phyloP scores from a whole-genome alignment of 148 eudicot genomes.

The Chenopodium album region DNA sequence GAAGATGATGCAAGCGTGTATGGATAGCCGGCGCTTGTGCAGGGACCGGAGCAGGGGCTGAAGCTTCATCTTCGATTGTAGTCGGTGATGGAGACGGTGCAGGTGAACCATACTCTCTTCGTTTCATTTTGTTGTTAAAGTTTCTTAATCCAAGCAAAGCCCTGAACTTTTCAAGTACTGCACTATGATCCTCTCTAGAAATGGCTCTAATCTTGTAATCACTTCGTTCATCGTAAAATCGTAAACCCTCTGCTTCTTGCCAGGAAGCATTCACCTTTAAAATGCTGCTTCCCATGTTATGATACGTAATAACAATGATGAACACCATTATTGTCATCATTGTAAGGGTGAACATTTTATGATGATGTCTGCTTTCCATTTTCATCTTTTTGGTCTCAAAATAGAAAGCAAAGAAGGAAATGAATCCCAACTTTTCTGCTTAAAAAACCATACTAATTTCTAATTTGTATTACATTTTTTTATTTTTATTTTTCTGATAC shows the following conservation, averaged over 20 bases:
- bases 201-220: no score
- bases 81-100: conserved; percentile 58
- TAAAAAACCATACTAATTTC: conserved; percentile 26
- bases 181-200: conserved; percentile 43
- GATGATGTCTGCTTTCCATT: conserved; percentile 28
- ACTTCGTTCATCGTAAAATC: conserved; percentile 18
- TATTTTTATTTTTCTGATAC: conserved; percentile 23
- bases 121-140: conserved; percentile 17
- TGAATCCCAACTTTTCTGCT: conserved; percentile 19
- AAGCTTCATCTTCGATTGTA: conserved; percentile 22
- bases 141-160: conserved; percentile 51
- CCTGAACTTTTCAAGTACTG: conserved; percentile 59
- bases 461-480: conserved; percentile 5
- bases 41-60: conserved; percentile 39
- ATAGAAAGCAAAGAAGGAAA: neutral
- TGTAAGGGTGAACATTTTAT: conserved; percentile 22
- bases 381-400: conserved; percentile 8
- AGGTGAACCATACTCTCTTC: conserved; percentile 37
- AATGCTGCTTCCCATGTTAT: conserved; percentile 30
- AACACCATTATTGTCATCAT: conserved; percentile 28
- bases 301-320: conserved; percentile 44
- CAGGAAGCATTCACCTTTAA: conserved; percentile 35
- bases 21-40: conserved; percentile 27
- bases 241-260: conserved; percentile 32
- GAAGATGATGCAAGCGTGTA: conserved; percentile 27